These are phyloP conservation scores for Mortierella sp. DNA, from an alignment of 371 early-diverging fungal species.

Conservation along the genomic window DNA sequence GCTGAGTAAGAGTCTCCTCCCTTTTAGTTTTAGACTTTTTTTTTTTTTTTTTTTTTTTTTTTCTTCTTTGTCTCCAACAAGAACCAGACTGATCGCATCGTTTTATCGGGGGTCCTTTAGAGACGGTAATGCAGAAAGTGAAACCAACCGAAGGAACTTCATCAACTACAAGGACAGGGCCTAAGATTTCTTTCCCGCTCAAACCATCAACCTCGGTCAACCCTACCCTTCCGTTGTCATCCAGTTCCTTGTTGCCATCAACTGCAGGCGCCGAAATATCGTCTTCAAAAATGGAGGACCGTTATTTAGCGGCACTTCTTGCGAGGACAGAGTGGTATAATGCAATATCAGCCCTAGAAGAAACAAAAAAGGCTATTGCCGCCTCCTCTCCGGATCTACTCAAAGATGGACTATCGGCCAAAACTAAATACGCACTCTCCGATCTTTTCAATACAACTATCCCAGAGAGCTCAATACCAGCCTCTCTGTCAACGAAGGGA, in stretches of 20 bases:
- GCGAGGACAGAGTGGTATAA: neutral
- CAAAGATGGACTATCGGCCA: neutral
- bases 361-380: neutral
- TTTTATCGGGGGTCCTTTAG: too few relatives aligned
- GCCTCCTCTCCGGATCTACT: neutral
- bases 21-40: neutral
- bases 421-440: too few relatives aligned
- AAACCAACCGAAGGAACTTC: too few relatives aligned
- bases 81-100: too few relatives aligned
- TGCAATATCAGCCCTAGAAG: neutral
- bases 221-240: neutral
- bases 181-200: neutral
- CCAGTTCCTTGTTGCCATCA: neutral
- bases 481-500: neutral
- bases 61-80: too few relatives aligned
- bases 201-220: neutral
- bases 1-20: slow-evolving; percentile 7
- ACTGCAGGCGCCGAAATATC: too few relatives aligned
- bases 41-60: too few relatives aligned
- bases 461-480: too few relatives aligned
- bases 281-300: too few relatives aligned
- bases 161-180: neutral
- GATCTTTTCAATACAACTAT: neutral
- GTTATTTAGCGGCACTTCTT: too few relatives aligned
- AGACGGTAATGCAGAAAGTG: too few relatives aligned